Evolutionary conservation across 2,329 filamentous ascomycete species (phyloP).

Genomic region (Fusarium sp.): DNA sequence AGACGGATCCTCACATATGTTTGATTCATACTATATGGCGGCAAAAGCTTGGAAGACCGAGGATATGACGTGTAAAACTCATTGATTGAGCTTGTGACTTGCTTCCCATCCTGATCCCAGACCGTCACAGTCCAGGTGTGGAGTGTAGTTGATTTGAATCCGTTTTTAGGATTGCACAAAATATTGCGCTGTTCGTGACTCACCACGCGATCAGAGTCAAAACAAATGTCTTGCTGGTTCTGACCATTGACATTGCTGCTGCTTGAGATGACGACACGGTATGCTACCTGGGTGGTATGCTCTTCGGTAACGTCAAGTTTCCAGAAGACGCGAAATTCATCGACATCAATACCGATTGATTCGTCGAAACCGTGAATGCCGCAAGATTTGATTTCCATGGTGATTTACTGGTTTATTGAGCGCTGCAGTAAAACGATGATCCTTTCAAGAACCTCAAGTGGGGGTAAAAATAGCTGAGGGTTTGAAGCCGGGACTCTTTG

Average conservation of each 20-base stretch:
- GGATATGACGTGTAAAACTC: constrained; percentile 60
- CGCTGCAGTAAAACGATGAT: too few species aligned
- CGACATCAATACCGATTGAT: constrained; percentile 57
- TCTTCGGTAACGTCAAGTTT: constrained; percentile 51
- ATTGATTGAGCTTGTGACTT: constrained; percentile 48
- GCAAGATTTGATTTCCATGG: constrained; percentile 52
- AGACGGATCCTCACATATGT: constrained; percentile 50
- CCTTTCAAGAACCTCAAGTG: background rate
- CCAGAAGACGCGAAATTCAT: constrained; percentile 57
- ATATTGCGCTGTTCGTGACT: constrained; percentile 45
- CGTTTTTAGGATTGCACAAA: constrained; percentile 46
- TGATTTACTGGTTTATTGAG: background rate
- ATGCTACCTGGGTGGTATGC: constrained; percentile 52
- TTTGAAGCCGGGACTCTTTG: too few species aligned
- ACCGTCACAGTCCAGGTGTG: constrained; percentile 57
- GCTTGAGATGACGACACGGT: constrained; percentile 39
- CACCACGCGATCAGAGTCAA: constrained; percentile 40
- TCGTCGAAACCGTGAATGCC: constrained; percentile 59
- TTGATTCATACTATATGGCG: constrained; percentile 60
- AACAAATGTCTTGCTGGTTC: constrained; percentile 1
- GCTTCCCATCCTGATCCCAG: constrained; percentile 54
- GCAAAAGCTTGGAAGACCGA: constrained; percentile 52
- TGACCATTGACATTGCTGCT: background rate
- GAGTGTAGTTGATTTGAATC: constrained; percentile 55
- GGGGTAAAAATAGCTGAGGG: background rate